Evolutionary conservation across 768 basidiomycete species (phyloP), one percentile per base, ranked within the genome.

Genomic region (Xerocomellus intermedius): DNA sequence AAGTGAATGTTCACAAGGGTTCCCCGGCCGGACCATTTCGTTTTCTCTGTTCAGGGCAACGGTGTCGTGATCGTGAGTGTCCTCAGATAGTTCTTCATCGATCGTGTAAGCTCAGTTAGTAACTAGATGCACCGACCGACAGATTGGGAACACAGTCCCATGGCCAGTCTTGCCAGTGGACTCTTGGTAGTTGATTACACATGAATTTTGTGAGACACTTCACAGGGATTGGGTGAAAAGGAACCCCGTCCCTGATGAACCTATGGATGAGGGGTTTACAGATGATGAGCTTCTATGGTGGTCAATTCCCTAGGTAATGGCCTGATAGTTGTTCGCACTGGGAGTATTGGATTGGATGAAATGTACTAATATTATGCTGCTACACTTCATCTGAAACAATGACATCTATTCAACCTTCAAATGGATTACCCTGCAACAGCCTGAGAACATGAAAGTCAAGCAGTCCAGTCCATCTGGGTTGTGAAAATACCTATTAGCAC

Each of bases 1-100:
- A n/a, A n/a, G n/a, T n/a, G 90, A 92, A 65, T 75, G 91, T 39
- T 86, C 87, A 0, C 91, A 93, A 73, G 90, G 91, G 0, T 89
- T 93, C 66, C n/a, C n/a, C n/a, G n/a, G n/a, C 86, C 89, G 0
- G 91, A 93, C 58, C 71, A 77, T 62, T 91, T 89, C 54, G 69
- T 79, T 0, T 91, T 93, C 57, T 63, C 79, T 52, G 73, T 86
- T 0, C 58, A 75, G 8, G 70, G 77, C 14, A 63, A 81, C 39
- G 81, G 78, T 41, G 77, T 90, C 13, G 75, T 81, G 30, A 88
- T 83, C 2, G 88, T 89, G 55, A 56, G 85, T 73, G 7, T 41
- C 6, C 10, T 36, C 13, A 2, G 2, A n/a, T 30, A 10, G 14
- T 22, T 35, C 12, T 30, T 48, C 33, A 4, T 45, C 3, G n/a